Evolutionary conservation across 768 basidiomycete genomes (phyloP).

Genomic region (Kwoniella dejecticola): DNA sequence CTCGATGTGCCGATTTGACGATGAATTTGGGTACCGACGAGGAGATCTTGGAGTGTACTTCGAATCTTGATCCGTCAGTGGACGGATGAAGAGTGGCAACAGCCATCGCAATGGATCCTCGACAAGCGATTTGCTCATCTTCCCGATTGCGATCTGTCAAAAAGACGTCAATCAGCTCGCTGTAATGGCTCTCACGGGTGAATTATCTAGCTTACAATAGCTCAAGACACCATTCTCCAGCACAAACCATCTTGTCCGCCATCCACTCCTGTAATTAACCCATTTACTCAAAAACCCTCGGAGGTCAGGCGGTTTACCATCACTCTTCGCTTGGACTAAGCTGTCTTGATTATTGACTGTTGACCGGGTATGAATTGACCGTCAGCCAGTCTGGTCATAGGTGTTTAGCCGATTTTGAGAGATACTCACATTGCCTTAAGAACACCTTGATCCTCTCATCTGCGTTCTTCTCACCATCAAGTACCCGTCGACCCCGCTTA

Average conservation of each 20-base stretch:
- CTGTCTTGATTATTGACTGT: conserved; percentile 79
- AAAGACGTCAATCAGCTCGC: neutral
- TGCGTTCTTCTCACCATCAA: conserved; percentile 69
- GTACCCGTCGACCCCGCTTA: conserved; percentile 67
- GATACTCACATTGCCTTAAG: conserved; percentile 72
- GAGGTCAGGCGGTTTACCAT: conserved; percentile 45
- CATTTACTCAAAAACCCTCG: conserved; percentile 69
- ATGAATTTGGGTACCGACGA: conserved; percentile 53
- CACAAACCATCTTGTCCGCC: conserved; percentile 88
- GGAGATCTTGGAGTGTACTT: conserved; percentile 63
- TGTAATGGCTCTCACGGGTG: neutral
- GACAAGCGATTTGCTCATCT: conserved; percentile 79
- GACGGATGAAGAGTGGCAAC: conserved; percentile 61
- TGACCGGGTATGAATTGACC: neutral
- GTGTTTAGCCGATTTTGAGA: too few species aligned
- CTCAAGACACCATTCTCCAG: conserved; percentile 81
- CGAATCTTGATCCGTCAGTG: conserved; percentile 73
- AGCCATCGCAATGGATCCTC: conserved; percentile 86
- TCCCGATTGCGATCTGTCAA: conserved; percentile 80
- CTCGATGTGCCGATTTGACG: conserved; percentile 68
- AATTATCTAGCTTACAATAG: conserved; percentile 31
- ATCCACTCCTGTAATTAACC: conserved; percentile 86
- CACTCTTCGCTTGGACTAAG: conserved; percentile 59
- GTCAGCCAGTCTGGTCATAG: too few species aligned
- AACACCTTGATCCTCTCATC: conserved; percentile 77